These are phyloP conservation scores for Enterocytospora artemiae DNA, from an alignment of 371 early-diverging fungal genomes.

Conservation along the genomic window DNA sequence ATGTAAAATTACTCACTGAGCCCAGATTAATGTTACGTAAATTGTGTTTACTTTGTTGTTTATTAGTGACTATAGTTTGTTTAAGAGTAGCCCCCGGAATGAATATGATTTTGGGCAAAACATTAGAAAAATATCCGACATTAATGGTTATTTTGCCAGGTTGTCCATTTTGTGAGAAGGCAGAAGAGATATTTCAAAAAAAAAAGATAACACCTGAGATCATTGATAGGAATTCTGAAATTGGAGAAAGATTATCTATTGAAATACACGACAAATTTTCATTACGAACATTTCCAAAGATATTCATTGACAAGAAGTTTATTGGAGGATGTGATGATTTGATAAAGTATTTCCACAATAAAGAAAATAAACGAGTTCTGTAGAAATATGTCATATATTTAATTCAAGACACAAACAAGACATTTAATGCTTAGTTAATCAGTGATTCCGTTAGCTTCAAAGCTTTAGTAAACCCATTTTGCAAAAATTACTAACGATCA, in stretches of 20 bases:
- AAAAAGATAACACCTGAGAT: conserved; percentile 17
- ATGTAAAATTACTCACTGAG: neutral
- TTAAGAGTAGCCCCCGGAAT: neutral
- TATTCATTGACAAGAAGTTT: conserved; percentile 40
- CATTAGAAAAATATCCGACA: conserved; percentile 13
- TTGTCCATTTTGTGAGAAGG: conserved; percentile 42
- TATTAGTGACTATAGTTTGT: neutral
- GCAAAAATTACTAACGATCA: conserved; percentile 1
- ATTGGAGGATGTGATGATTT: conserved; percentile 44
- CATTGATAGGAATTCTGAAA: too few species aligned
- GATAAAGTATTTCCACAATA: neutral
- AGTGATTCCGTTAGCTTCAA: neutral
- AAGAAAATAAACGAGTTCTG: neutral
- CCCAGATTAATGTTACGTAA: neutral
- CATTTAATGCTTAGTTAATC: neutral
- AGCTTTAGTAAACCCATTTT: neutral
- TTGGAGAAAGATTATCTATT: too few species aligned
- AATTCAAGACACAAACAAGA: neutral
- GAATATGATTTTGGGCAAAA: neutral
- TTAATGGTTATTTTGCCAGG: conserved; percentile 26
- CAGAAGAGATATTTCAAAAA: conserved; percentile 12
- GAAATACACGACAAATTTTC: conserved; percentile 20
- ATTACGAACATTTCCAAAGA: conserved; percentile 40
- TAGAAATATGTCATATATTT: neutral
- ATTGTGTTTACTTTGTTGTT: neutral